phyloP scores from a whole-genome alignment of 2,329 filamentous ascomycete species.

The Fusarium tanahbumbuense region DNA sequence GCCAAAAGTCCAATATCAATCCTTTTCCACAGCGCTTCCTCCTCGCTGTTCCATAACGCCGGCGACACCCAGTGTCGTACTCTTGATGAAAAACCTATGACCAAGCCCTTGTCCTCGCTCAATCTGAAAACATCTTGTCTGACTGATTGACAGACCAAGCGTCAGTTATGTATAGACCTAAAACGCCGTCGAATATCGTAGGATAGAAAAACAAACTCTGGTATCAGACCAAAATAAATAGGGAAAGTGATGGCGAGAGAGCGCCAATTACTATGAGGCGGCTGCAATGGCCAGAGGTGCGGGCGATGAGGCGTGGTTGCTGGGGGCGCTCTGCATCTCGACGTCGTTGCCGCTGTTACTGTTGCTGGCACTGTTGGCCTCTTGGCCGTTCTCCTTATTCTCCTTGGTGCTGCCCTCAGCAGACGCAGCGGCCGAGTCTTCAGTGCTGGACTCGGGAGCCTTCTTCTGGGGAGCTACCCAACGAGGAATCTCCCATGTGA shows the following conservation, averaged over 20 bases:
- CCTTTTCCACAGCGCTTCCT: slow-evolving; percentile 36
- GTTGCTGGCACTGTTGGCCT: slow-evolving; percentile 61
- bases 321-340: slow-evolving; percentile 66
- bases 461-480: slow-evolving; percentile 81
- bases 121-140: slow-evolving; percentile 22
- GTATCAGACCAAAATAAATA: slow-evolving; percentile 12
- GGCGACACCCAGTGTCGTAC: slow-evolving; percentile 45
- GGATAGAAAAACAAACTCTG: slow-evolving; percentile 30
- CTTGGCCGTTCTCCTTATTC: slow-evolving; percentile 69
- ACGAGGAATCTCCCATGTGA: slow-evolving; percentile 81
- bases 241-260: not conserved
- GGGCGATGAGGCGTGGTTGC: slow-evolving; percentile 64
- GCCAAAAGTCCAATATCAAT: slow-evolving; percentile 20
- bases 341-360: slow-evolving; percentile 60
- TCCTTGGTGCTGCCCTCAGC: slow-evolving; percentile 70
- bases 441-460: slow-evolving; percentile 58
- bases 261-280: slow-evolving; percentile 50
- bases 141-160: slow-evolving; percentile 14
- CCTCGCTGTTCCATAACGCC: slow-evolving; percentile 46
- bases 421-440: slow-evolving; percentile 60
- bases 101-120: slow-evolving; percentile 20
- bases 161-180: slow-evolving; percentile 30
- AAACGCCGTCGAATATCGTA: slow-evolving; percentile 31
- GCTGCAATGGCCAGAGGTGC: slow-evolving; percentile 61
- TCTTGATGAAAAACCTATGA: slow-evolving; percentile 12